phyloP scores from a whole-genome alignment of 768 basidiomycete species.

The Tephrocybe sp. region DNA sequence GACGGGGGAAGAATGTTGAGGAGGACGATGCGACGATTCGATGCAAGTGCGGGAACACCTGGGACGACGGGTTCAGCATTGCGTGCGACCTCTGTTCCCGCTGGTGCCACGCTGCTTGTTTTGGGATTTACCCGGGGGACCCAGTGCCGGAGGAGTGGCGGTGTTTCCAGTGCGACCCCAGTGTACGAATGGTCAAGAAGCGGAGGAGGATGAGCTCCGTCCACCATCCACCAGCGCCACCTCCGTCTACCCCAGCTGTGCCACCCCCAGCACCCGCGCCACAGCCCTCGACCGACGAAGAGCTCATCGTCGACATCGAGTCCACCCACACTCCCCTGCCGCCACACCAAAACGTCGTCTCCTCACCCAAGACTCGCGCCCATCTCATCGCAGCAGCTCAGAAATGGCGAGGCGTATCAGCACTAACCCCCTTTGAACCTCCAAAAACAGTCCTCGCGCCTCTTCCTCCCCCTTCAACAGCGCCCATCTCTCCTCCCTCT shows the following conservation, averaged over 20 bases:
- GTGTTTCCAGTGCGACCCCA: no score
- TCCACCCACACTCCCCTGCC: constrained; percentile 38
- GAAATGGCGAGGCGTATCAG: no score
- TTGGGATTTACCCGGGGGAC: constrained; percentile 41
- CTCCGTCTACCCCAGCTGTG: no score
- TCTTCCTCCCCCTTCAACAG: constrained; percentile 5
- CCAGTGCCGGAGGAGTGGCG: constrained; percentile 76
- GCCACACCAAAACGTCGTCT: constrained; percentile 45
- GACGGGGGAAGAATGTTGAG: neutral
- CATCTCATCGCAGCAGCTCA: constrained; percentile 42
- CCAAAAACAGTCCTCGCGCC: constrained; percentile 4
- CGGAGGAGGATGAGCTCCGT: neutral
- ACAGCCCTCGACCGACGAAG: no score
- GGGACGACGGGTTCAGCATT: constrained; percentile 79
- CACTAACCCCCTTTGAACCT: constrained; percentile 17
- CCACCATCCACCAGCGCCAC: no score
- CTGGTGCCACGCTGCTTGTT: no score
- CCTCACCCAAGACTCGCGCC: constrained; percentile 38
- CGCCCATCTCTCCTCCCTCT: constrained; percentile 31
- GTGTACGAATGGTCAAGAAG: constrained; percentile 5
- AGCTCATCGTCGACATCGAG: no score
- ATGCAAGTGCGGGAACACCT: constrained; percentile 67
- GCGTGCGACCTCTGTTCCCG: no score
- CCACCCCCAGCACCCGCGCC: neutral
- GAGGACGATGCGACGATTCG: constrained; percentile 32